Evolutionary conservation across 2,329 filamentous ascomycete genomes (phyloP).

Genomic region (Alternaria arbusti): DNA sequence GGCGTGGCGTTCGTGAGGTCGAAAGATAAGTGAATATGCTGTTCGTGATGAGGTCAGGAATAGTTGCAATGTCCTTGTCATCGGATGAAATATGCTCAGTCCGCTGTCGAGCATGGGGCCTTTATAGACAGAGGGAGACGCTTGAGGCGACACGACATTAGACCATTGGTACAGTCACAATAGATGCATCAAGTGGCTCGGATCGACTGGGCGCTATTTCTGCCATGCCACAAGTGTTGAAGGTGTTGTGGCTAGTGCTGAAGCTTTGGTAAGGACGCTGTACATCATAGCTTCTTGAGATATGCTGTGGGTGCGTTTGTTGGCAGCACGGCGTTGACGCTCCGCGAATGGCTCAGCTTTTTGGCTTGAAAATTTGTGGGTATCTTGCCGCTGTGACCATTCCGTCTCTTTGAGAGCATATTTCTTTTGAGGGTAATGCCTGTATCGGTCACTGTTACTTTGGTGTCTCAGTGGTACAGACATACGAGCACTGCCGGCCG

Average conservation of each 20-base stretch:
- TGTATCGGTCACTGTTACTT: not conserved
- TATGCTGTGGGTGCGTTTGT: not conserved
- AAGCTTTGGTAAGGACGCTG: slow-evolving; percentile 1
- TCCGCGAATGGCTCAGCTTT: not conserved
- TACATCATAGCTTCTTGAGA: not conserved
- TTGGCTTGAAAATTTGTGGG: not conserved
- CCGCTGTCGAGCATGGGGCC: not conserved
- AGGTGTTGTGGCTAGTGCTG: slow-evolving; percentile 1
- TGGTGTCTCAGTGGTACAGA: not conserved
- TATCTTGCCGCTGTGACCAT: not conserved
- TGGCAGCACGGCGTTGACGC: not conserved
- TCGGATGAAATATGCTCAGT: not conserved
- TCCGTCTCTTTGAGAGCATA: not conserved
- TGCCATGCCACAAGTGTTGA: slow-evolving; percentile 3
- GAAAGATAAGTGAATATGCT: not conserved
- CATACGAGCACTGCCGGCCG: not conserved
- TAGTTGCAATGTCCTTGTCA: not conserved
- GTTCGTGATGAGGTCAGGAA: not conserved
- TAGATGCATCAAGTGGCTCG: not conserved
- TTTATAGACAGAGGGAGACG: not conserved
- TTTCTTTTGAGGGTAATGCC: not conserved
- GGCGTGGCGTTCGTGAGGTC: not conserved
- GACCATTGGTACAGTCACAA: not conserved
- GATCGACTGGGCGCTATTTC: not conserved
- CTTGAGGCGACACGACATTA: not conserved